Evolutionary conservation across 352 stramenopile genomes (phyloP).

Genomic region (Hyaloperonospora arabidopsidis): DNA sequence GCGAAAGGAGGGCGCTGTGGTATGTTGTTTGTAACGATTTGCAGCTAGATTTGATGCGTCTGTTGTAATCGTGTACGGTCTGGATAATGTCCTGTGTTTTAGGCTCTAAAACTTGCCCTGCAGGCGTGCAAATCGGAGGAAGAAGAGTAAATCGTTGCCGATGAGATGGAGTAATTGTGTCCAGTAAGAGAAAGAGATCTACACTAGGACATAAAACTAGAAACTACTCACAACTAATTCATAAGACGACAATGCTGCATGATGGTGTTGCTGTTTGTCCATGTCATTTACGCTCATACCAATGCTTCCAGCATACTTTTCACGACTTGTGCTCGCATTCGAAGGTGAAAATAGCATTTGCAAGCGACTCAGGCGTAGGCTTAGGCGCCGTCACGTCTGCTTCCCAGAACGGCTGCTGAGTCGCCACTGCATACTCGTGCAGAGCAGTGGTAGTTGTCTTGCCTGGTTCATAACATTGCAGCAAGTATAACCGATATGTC

Average conservation of each 20-base stretch:
- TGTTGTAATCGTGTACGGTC: not conserved
- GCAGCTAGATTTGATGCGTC: not conserved
- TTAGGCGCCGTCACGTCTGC: constrained; percentile 45
- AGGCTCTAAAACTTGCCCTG: constrained; percentile 60
- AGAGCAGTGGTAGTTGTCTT: constrained; percentile 63
- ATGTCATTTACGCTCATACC: not conserved
- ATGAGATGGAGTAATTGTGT: not conserved
- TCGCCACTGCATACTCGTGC: constrained; percentile 34
- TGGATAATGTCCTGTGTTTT: not conserved
- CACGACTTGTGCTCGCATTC: constrained; percentile 20
- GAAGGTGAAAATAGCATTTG: constrained; percentile 41
- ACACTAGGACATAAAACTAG: not conserved
- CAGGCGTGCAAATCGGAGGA: constrained; percentile 42
- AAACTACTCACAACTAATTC: no score
- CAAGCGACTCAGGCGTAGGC: constrained; percentile 49
- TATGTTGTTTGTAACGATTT: constrained; percentile 4
- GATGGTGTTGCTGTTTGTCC: constrained; percentile 1
- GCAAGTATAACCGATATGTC: constrained; percentile 6
- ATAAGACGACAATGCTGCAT: constrained; percentile 6
- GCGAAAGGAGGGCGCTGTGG: constrained; percentile 54
- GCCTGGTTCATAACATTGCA: constrained; percentile 22
- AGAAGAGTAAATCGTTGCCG: constrained; percentile 36
- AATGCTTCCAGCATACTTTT: not conserved
- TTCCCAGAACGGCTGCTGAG: constrained; percentile 33
- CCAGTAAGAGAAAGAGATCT: constrained; percentile 1